Evolutionary conservation across 2,329 filamentous ascomycete species (phyloP), one percentile per base, ranked within the genome.

Genomic region (Fusarium coicis): DNA sequence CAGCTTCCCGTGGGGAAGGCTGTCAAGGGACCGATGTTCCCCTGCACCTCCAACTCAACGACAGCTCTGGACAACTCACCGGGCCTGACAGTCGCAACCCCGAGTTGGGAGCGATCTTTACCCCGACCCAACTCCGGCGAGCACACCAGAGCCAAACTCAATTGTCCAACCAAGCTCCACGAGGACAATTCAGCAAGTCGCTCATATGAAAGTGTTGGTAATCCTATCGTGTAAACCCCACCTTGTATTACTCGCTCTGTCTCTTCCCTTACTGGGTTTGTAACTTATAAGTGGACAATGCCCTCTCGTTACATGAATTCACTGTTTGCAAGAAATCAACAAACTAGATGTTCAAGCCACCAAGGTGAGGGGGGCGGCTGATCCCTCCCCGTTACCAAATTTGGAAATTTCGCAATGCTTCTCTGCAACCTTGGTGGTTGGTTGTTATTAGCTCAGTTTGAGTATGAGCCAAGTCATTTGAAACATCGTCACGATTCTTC

Each of bases 101-200:
- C 66, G 70, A 71, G 42, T 30, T 57, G 46, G 49, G 32, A 46
- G 57, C 71, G 66, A 59, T 52, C 32, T 61, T 67, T 54, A 64
- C 55, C 46, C 71, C 71, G 71, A 72, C 47, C 44, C 67, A 72
- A 68, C 67, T 72, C 71, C 67, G 71, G 54, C 36, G 59, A 57
- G 59, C 52, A 49, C 58, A 59, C 59, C 67, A 61, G 52, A 57
- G 50, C 52, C 28, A 74, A 72, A 64, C 60, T 56, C 26, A 71
- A 72, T 63, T 68, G 30, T 60, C 70, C 54, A 56, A 53, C 46
- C 46, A 74, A 62, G 36, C 36, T 68, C 67, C 43, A 52, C 23
- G 46, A 36, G 28, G 26, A 46, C 44, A 39, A 47, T 63, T 32
- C 28, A 71, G 55, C 62, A 67, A 73, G 47, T 67, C 63, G 37